Base-by-base conservation (phyloP, 1,284 basidiomycete species). In the Cutaneotrichosporon cavernicola region DNA sequence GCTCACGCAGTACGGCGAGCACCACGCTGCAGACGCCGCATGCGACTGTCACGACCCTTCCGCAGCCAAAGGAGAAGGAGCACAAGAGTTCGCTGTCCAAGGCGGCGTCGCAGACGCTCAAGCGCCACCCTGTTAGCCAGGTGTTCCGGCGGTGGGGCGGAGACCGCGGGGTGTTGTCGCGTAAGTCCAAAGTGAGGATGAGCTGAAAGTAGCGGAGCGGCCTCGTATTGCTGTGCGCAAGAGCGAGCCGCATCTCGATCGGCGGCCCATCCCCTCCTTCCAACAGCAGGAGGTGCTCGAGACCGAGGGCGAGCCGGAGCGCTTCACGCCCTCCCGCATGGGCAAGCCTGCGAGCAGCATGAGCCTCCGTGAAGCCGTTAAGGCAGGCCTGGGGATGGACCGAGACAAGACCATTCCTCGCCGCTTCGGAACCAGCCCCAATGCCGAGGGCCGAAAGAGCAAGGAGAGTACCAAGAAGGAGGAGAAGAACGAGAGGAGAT, bases 161-260 rank as follows among this genome's bases (percentile, higher is more conserved):
- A 16, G 26, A 21, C 18, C 40, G 21, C 30, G 21, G 47, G 10
- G 49, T 16, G 22, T 6, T 31, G 21, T 22, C 38, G 5, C 40
- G 60, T 61, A 16, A 43, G 52, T 60, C 18, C 32, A 14, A 2
- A 16, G 7, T 34, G 7, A 16, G 16, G 4, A 10, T 34, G 6
- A 43, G 22, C 18, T 60, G n/a, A 53, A 38, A 5, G 58, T 68
- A 30, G 62, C 68, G 11, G 46, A 52, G 32, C 14, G 59, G 6
- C 52, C 55, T 34, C 61, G 60, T 36, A 64, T 70, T 18, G 61
- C 68, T 46, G 47, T 40, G 18, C 72, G 75, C 40, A 74, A 75
- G 58, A 76, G 75, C 50, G 76, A 78, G 56, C 72, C 73, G 18
- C 75, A 75, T 50, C 65, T 78, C 30, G 36, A 43, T 4, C 34